phyloP scores from a whole-genome alignment of 192 early-diverging fungal genomes.

The Coemansia asiatica region DNA sequence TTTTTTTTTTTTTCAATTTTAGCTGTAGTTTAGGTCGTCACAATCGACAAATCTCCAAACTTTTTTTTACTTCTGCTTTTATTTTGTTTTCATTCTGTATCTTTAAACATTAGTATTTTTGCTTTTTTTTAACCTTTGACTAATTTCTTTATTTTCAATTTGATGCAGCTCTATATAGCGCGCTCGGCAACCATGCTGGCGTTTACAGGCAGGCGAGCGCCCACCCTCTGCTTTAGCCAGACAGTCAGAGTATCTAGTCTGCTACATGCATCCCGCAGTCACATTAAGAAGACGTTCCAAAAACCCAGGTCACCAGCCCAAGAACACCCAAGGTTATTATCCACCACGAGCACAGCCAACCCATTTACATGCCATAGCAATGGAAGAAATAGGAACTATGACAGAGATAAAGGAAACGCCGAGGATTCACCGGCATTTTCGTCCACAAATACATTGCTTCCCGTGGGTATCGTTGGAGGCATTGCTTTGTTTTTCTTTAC shows the following conservation, averaged over 20 bases:
- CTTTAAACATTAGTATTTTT: neutral
- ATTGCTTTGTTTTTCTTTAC: constrained; percentile 16
- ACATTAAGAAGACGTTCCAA: neutral
- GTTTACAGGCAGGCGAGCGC: too few relatives aligned
- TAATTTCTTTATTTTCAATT: neutral
- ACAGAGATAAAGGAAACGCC: too few relatives aligned
- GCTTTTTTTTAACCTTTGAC: neutral
- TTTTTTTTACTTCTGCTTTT: neutral
- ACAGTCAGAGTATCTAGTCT: neutral
- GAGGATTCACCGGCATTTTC: too few relatives aligned
- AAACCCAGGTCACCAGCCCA: too few relatives aligned
- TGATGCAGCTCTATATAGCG: constrained; percentile 7
- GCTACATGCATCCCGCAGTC: neutral
- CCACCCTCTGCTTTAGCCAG: too few relatives aligned
- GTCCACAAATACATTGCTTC: neutral
- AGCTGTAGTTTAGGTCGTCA: too few relatives aligned
- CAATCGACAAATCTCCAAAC: too few relatives aligned
- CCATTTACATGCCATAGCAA: too few relatives aligned
- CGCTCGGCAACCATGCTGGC: constrained; percentile 1
- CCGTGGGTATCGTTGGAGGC: constrained; percentile 28
- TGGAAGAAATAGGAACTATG: too few relatives aligned
- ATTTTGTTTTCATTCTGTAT: constrained; percentile 6
- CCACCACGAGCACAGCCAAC: too few relatives aligned
- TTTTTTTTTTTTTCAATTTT: too few relatives aligned
- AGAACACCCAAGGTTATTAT: too few relatives aligned